Evolutionary conservation across 169 alveolate species (phyloP).

Genomic region (Miamiensis avidus): DNA sequence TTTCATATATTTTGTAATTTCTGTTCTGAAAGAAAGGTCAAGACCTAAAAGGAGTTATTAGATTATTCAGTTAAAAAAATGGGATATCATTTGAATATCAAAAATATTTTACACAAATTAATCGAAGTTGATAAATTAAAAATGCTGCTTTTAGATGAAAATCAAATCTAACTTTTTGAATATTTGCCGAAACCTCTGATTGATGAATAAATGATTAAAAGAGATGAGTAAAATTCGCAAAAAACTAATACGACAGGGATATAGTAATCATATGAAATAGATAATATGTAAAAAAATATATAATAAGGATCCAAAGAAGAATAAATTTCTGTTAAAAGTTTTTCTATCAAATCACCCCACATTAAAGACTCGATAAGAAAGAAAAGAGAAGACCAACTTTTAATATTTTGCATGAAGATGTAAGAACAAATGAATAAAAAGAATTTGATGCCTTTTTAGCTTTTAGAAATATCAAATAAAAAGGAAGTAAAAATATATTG

Average conservation of each 20-base stretch:
- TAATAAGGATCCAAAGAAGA: background rate
- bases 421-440: background rate
- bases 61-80: slow-evolving; percentile 2
- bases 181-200: slow-evolving; percentile 7
- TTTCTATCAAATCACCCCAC: too few relatives aligned
- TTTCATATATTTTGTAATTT: background rate
- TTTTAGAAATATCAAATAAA: too few relatives aligned
- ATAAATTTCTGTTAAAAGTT: background rate
- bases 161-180: slow-evolving; percentile 8
- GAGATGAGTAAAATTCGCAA: background rate
- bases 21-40: background rate
- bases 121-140: slow-evolving; percentile 11
- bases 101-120: background rate
- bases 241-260: background rate
- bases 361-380: too few relatives aligned
- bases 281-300: too few relatives aligned
- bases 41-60: background rate
- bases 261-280: background rate
- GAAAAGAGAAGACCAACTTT: too few relatives aligned
- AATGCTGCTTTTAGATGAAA: slow-evolving; percentile 17
- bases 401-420: background rate
- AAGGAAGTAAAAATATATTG: too few relatives aligned
- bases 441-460: background rate
- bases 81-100: slow-evolving; percentile 9
- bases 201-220: too few relatives aligned